phyloP scores from a whole-genome alignment of 2,329 filamentous ascomycete genomes.

The Macrophomina pseudophaseolina region DNA sequence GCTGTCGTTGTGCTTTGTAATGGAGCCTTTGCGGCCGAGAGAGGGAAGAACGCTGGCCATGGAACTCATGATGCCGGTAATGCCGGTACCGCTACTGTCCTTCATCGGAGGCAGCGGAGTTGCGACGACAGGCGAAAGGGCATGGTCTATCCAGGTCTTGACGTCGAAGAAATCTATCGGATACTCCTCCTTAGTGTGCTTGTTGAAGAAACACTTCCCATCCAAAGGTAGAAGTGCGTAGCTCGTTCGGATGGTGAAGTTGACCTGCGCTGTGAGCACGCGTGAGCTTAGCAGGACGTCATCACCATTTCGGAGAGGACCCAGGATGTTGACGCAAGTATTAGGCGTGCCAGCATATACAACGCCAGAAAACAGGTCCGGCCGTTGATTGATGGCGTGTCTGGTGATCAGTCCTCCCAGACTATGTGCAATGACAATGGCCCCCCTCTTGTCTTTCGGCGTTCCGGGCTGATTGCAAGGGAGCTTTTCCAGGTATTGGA shows the following conservation, averaged over 20 bases:
- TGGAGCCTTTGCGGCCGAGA: slow-evolving; percentile 38
- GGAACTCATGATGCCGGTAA: slow-evolving; percentile 52
- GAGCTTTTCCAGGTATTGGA: slow-evolving; percentile 72
- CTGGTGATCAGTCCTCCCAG: slow-evolving; percentile 76
- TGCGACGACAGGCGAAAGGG: slow-evolving; percentile 77
- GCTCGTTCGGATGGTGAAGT: slow-evolving; percentile 87
- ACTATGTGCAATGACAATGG: slow-evolving; percentile 82
- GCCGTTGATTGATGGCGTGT: slow-evolving; percentile 76
- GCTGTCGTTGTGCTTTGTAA: slow-evolving; percentile 45
- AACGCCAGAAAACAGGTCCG: slow-evolving; percentile 84
- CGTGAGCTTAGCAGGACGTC: slow-evolving; percentile 88
- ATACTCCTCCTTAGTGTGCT: slow-evolving; percentile 78
- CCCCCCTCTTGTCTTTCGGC: slow-evolving; percentile 65
- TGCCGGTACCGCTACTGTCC: slow-evolving; percentile 44
- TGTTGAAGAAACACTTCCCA: slow-evolving; percentile 86
- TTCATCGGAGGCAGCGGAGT: slow-evolving; percentile 65
- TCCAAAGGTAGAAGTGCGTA: slow-evolving; percentile 86
- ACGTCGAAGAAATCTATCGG: slow-evolving; percentile 82
- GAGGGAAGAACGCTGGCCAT: slow-evolving; percentile 53
- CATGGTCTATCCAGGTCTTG: slow-evolving; percentile 78
- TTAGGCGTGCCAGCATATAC: slow-evolving; percentile 85
- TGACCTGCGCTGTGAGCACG: slow-evolving; percentile 88
- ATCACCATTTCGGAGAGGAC: slow-evolving; percentile 89
- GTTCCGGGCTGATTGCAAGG: slow-evolving; percentile 71
- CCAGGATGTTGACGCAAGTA: slow-evolving; percentile 88